A percentile compares a stretch with the other conserved stretches of the same genome.
These are phyloP conservation scores for Endoconidiophora laricicola DNA, from an alignment of 2,329 filamentous ascomycete genomes.

Conservation along the genomic window DNA sequence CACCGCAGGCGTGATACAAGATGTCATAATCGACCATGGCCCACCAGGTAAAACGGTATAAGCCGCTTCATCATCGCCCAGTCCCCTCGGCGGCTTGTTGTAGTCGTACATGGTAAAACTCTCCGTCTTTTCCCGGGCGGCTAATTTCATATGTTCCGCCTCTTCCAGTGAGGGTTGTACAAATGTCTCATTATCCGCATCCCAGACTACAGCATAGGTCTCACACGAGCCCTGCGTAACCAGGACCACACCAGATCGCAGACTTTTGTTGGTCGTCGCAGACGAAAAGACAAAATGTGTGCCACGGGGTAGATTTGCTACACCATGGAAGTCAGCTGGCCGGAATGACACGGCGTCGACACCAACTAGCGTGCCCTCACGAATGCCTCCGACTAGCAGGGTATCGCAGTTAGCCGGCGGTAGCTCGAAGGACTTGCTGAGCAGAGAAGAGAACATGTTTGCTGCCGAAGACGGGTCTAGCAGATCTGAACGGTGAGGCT, in stretches of 20 bases:
- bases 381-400: conserved; percentile 23
- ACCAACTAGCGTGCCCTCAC: conserved; percentile 33
- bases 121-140: background rate
- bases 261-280: conserved; percentile 27
- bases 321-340: conserved; percentile 31
- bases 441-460: background rate
- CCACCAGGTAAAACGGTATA: conserved; percentile 17
- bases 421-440: too few relatives aligned
- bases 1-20: conserved; percentile 27
- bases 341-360: conserved; percentile 35
- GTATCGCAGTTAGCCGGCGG: background rate
- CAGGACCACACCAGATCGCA: conserved; percentile 43
- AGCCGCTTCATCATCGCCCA: conserved; percentile 13
- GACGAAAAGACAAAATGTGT: conserved; percentile 44
- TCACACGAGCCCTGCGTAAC: conserved; percentile 21
- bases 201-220: conserved; percentile 36
- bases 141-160: conserved; percentile 13
- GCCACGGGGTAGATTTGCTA: conserved; percentile 37
- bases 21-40: conserved; percentile 38
- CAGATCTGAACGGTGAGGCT: too few relatives aligned
- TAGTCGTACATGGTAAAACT: conserved; percentile 28
- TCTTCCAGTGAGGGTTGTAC: conserved; percentile 27
- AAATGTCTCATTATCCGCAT: conserved; percentile 37
- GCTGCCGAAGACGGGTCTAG: background rate
- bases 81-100: conserved; percentile 19